Evolutionary conservation across 106 monocot species (phyloP), one percentile per base, ranked within the genome.

Genomic region (Posidonia australis): DNA sequence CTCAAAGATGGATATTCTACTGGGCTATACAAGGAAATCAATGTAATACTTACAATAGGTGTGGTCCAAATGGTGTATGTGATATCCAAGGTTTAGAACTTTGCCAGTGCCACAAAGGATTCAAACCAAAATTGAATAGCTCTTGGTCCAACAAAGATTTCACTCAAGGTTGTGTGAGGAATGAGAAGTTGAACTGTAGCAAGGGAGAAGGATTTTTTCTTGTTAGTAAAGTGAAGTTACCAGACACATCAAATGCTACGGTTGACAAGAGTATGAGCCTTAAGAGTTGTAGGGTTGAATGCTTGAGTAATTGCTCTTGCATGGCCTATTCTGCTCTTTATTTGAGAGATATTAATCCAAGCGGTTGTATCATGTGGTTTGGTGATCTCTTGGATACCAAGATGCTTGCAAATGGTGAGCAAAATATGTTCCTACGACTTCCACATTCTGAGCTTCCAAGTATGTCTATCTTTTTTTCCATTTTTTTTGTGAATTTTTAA

Each of bases 51-150:
- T 62, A 70, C 45, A 45, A 36, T 10, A 28, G 68, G 17, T 84
- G 83, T 42, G 80, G 80, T 4, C 55, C 79, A 13, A 79, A 79
- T 16, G 74, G 83, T 1, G 48, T 28, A 53, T 84, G 83, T 58
- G 62, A 52, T 27, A 66, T 60, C 23, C 21, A 65, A 2, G 48
- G 48, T 14, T 12, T 57, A 1, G 43, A 55, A 5, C 48, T 30
- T 45, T 84, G 83, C 63, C 27, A 17, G 17, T 84, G 83, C 47
- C 5, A 70, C 0, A n/a, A 28, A 29, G 80, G 77, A 0, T 84
- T 80, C 76, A 65, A 14, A 6, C 43, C 60, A 13, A 26, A 27
- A 3, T 73, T 47, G 0, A 32, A 25, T 12, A 58, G 1, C 12
- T 65, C 75, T 1, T 83, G 83, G 83, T 46, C 24, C 12, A 46